These are phyloP conservation scores for Dactylellina drechsleri DNA, from an alignment of 2,329 filamentous ascomycete genomes.

Conservation along the genomic window DNA sequence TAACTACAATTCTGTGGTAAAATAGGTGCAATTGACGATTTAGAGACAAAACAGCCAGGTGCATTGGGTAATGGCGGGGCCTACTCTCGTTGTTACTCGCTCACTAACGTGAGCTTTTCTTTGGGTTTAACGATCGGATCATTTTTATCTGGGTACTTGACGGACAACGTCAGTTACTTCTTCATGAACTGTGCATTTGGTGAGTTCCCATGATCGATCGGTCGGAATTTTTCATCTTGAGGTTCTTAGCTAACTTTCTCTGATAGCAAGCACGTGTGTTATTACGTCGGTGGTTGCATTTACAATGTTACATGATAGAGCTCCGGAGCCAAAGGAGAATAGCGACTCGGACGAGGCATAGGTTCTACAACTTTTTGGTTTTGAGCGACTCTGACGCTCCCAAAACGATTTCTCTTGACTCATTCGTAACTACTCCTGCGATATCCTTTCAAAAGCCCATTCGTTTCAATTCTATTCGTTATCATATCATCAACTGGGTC, in stretches of 20 bases:
- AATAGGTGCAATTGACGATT: slow-evolving; percentile 45
- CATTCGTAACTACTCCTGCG: too few species aligned
- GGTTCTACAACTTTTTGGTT: background rate
- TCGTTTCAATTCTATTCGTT: too few species aligned
- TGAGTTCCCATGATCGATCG: background rate
- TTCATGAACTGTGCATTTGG: slow-evolving; percentile 12
- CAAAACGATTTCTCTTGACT: too few species aligned
- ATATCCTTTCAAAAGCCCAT: too few species aligned
- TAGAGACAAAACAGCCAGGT: slow-evolving; percentile 55
- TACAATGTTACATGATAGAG: slow-evolving; percentile 11
- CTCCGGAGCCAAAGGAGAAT: background rate
- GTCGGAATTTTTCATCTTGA: background rate
- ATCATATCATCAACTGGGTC: too few species aligned
- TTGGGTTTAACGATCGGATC: slow-evolving; percentile 57
- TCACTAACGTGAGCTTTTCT: slow-evolving; percentile 58
- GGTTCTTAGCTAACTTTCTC: background rate
- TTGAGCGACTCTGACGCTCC: too few species aligned
- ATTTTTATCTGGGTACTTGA: slow-evolving; percentile 20
- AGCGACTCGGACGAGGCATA: background rate
- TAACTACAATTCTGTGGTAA: background rate
- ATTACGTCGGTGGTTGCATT: background rate
- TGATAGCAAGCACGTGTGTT: slow-evolving; percentile 4
- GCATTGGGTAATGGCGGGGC: slow-evolving; percentile 59
- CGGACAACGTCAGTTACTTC: slow-evolving; percentile 17
- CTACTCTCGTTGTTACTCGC: slow-evolving; percentile 57